phyloP scores from a whole-genome alignment of 306 rosid species.

The Astragalus membranaceus region DNA sequence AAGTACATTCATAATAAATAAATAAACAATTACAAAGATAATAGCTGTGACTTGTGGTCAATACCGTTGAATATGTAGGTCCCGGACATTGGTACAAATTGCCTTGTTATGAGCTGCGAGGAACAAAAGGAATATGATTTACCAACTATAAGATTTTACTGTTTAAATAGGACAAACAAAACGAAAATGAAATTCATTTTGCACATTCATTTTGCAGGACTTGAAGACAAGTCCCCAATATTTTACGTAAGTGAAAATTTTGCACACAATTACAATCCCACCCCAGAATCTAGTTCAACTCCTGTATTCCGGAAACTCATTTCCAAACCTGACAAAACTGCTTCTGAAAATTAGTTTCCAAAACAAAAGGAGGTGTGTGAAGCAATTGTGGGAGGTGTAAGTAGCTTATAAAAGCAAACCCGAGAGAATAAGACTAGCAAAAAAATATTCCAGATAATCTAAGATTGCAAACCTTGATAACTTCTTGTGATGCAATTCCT shows the following conservation, averaged over 20 bases:
- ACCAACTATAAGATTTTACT: background rate
- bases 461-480: constrained; percentile 65
- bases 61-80: constrained; percentile 90
- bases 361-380: background rate
- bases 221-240: too few relatives aligned
- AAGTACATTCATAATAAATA: background rate
- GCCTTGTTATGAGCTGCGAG: constrained; percentile 83
- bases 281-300: too few relatives aligned
- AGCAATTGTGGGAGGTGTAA: too few relatives aligned
- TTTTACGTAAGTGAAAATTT: too few relatives aligned
- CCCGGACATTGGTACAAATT: constrained; percentile 88
- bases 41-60: constrained; percentile 83
- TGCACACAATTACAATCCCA: too few relatives aligned
- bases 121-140: background rate
- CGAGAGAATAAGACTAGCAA: background rate
- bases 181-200: background rate
- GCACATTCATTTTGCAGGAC: background rate
- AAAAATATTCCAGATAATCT: background rate
- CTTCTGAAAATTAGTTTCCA: too few relatives aligned
- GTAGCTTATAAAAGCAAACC: background rate
- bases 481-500: constrained; percentile 96
- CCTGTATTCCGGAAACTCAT: too few relatives aligned
- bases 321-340: too few relatives aligned
- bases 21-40: constrained; percentile 40
- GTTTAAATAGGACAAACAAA: background rate